Conservation (phyloP, 176 grass and related monocot genomes). For the Aegilops umbellulata region DNA sequence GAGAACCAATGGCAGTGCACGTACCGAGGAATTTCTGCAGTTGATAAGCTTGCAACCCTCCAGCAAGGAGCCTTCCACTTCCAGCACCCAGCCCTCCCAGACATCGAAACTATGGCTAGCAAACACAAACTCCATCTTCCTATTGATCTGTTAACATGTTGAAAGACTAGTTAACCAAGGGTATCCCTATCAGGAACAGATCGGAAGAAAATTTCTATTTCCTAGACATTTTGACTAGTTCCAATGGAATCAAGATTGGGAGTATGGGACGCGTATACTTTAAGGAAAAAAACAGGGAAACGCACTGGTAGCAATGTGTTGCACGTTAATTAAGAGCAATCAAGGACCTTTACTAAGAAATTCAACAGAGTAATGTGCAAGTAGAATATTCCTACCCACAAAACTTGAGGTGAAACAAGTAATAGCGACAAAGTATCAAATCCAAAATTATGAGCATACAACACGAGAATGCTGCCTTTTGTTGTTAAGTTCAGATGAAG, state of each 20-base stretch:
- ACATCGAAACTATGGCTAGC: slow-evolving; percentile 90
- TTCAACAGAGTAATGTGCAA: neutral
- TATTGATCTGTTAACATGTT: slow-evolving; percentile 68
- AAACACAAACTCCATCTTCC: slow-evolving; percentile 92
- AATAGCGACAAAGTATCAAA: neutral
- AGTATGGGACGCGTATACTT: neutral
- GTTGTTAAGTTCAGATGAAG: neutral
- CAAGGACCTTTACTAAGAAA: neutral
- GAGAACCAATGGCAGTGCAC: neutral
- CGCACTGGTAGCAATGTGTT: neutral
- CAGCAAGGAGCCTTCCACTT: slow-evolving; percentile 64
- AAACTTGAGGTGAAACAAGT: neutral
- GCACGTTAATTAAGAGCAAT: neutral
- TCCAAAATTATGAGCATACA: neutral
- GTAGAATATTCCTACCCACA: neutral
- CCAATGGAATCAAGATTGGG: neutral
- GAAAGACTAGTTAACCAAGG: neutral
- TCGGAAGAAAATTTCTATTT: neutral
- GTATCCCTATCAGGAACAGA: neutral
- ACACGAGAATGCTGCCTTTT: neutral
- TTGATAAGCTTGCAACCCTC: slow-evolving; percentile 82
- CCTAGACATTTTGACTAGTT: neutral
- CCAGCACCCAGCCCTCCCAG: slow-evolving; percentile 85
- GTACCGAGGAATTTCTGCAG: slow-evolving; percentile 81
- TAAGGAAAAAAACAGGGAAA: neutral